A percentile compares a stretch with the other conserved stretches of the same genome.
Conservation (phyloP, 2,329 filamentous ascomycete species). For the Knoxdaviesia proteae region DNA sequence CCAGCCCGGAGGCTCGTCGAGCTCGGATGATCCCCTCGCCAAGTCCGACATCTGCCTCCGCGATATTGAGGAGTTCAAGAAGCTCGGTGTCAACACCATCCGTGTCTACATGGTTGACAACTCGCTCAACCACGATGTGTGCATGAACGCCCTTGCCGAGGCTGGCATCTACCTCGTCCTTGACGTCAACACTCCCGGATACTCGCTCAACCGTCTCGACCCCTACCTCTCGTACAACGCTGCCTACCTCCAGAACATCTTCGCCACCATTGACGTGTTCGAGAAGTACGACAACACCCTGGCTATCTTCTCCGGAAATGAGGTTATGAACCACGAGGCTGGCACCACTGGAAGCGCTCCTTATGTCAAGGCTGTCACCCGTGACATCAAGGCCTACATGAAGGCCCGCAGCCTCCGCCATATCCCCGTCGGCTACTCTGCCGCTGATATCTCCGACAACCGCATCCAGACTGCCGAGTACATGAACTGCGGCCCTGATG, state of each 20-base stretch:
- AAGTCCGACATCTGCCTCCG: constrained; percentile 50
- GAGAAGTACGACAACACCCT: constrained; percentile 68
- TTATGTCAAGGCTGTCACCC: constrained; percentile 60
- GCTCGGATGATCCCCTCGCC: constrained; percentile 51
- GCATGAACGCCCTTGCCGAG: constrained; percentile 62
- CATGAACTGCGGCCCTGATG: constrained; percentile 81
- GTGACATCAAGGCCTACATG: constrained; percentile 57
- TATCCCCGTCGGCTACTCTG: constrained; percentile 56
- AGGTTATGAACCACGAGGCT: constrained; percentile 50
- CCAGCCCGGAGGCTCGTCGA: constrained; percentile 37
- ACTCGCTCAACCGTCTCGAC: constrained; percentile 62
- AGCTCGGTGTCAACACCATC: constrained; percentile 74
- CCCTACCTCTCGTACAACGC: constrained; percentile 63
- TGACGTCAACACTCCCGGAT: constrained; percentile 75
- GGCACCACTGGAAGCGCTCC: constrained; percentile 45
- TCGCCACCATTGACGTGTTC: constrained; percentile 75
- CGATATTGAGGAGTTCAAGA: constrained; percentile 63
- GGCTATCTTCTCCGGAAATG: constrained; percentile 68
- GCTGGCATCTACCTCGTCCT: constrained; percentile 84
- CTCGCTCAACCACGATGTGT: constrained; percentile 57
- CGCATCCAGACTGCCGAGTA: constrained; percentile 72
- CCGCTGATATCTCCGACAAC: constrained; percentile 68
- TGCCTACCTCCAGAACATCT: constrained; percentile 64
- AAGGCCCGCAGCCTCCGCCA: constrained; percentile 36
- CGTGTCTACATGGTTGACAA: constrained; percentile 91